Conservation (phyloP, 345 rosid genomes). For the Raphanus sativus region DNA sequence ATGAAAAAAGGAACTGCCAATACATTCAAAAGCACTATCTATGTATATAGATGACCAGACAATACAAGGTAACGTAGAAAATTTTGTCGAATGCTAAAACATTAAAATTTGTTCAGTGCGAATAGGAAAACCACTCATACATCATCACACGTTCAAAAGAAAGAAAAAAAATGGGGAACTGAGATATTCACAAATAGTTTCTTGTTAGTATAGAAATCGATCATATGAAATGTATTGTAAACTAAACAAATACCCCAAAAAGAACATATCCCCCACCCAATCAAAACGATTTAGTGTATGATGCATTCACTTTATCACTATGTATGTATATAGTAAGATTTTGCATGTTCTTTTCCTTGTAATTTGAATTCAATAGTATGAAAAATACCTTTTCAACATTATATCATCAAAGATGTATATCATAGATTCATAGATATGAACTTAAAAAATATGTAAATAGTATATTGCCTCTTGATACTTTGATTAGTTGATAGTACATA, state of each 20-base stretch:
- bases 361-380: background rate
- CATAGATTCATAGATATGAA: background rate
- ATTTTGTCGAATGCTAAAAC: background rate
- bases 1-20: conserved; percentile 1
- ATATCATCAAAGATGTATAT: background rate
- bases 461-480: background rate
- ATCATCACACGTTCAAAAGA: background rate
- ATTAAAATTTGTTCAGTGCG: background rate
- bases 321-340: background rate
- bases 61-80: background rate
- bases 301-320: background rate
- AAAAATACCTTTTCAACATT: background rate
- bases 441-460: background rate
- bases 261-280: background rate
- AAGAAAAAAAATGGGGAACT: background rate
- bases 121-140: conserved; percentile 5
- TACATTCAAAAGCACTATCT: background rate
- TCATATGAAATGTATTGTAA: background rate
- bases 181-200: background rate
- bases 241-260: background rate
- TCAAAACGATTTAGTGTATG: background rate
- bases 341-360: background rate
- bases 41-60: background rate
- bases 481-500: background rate
- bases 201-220: background rate